Evolutionary conservation across 768 basidiomycete species (phyloP).

Genomic region (Lentinula sp.): DNA sequence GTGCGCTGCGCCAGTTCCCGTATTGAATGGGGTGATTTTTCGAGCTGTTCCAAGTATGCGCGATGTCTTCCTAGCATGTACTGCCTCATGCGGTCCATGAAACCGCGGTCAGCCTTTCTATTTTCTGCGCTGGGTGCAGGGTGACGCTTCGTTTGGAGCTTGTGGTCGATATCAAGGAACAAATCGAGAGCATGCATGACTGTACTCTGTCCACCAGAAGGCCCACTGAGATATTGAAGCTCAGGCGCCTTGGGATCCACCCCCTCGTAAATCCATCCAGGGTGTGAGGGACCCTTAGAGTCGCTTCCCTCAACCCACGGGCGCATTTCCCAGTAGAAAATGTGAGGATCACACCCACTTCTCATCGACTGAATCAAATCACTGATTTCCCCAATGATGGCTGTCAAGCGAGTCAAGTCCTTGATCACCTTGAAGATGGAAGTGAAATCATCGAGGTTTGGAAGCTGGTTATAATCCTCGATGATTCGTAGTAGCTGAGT

Average conservation of each 20-base stretch:
- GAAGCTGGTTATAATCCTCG: conserved; percentile 77
- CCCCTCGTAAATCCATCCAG: conserved; percentile 76
- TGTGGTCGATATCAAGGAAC: conserved; percentile 87
- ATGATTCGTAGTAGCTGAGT: conserved; percentile 83
- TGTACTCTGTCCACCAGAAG: conserved; percentile 91
- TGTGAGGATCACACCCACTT: conserved; percentile 70
- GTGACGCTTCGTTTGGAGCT: conserved; percentile 62
- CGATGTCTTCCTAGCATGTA: conserved; percentile 96
- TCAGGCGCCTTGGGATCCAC: conserved; percentile 40
- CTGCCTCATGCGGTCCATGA: conserved; percentile 89
- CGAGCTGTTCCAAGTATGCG: conserved; percentile 71
- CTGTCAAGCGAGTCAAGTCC: conserved; percentile 64
- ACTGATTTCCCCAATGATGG: conserved; percentile 68
- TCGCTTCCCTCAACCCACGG: conserved; percentile 92
- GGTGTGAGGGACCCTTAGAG: conserved; percentile 41
- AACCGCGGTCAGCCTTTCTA: conserved; percentile 62
- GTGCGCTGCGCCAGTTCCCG: conserved; percentile 54
- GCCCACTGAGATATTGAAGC: conserved; percentile 70
- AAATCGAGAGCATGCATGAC: conserved; percentile 84
- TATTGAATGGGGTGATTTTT: conserved; percentile 50
- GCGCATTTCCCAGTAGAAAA: conserved; percentile 85
- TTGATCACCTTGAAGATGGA: conserved; percentile 62
- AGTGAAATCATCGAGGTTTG: conserved; percentile 56
- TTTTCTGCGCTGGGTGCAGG: conserved; percentile 63
- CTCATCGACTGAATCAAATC: conserved; percentile 65